Evolutionary conservation across 2,329 filamentous ascomycete genomes (phyloP), one percentile per base, ranked within the genome.

Genomic region (Hypoxylon sp.): DNA sequence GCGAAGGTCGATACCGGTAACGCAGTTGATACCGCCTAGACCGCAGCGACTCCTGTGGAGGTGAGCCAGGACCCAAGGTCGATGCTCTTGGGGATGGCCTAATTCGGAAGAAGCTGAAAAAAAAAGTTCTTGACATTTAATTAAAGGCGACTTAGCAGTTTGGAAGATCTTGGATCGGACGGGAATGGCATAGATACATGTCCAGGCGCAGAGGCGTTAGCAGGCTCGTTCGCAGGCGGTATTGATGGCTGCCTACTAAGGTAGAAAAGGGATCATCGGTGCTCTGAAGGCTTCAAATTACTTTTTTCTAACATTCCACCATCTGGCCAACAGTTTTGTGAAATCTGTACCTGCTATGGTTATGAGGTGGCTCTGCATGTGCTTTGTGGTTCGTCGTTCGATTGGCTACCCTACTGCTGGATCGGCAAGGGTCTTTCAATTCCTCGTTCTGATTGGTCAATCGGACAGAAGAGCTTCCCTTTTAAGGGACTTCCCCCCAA

Each of bases 71-170:
- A 40, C 29, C 45, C 15, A 29, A 62, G 11, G 74, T 79, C 7
- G 86, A 86, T 69, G 74, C 85, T 8, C 73, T 87, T 15, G 70
- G 74, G 1, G 75, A 73, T 13, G 76, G 80, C 0, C 73, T 85
- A 60, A 73, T 87, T 24, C 77, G 83, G 54, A 86, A 85, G 74
- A 88, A 86, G 71, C 72, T 79, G 21, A 88, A 86, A 69, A 65
- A 20, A 88, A 86, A 69, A 65, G 68, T 23, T 41, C 50, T 52
- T 63, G 48, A 62, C 24, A 29, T 33, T 3, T 41, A 48, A 27
- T 29, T 37, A 18, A 9, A 5, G 18, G 6, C 7, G 23, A 10
- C 7, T 45, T 46, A 40, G 10, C 11, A 42, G n/a, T 35, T 35
- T 33, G 27, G 4, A 7, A 21, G 41, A 42, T 33, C 35, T 49